phyloP scores from a whole-genome alignment of 2,329 filamentous ascomycete genomes.

The Curvularia spicifera region DNA sequence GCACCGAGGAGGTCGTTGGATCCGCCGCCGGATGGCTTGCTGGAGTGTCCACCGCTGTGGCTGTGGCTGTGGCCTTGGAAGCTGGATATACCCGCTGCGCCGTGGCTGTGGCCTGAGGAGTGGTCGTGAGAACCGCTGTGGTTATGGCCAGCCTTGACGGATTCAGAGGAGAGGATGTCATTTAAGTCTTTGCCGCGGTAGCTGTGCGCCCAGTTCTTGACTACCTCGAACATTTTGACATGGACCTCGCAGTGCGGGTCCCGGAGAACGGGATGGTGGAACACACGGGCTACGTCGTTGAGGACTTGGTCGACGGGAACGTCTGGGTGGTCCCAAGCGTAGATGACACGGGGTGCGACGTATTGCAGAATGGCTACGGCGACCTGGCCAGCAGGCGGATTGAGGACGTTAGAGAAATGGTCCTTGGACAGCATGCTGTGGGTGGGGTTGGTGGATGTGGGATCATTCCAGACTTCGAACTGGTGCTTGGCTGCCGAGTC shows the following conservation, averaged over 20 bases:
- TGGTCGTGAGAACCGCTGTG: slow-evolving; percentile 58
- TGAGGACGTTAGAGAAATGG: slow-evolving; percentile 59
- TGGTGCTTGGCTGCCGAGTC: slow-evolving; percentile 59
- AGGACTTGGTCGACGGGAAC: slow-evolving; percentile 84
- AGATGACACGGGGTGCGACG: slow-evolving; percentile 83
- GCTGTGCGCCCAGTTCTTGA: slow-evolving; percentile 79
- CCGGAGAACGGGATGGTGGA: slow-evolving; percentile 88
- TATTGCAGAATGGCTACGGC: slow-evolving; percentile 75
- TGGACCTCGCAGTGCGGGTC: slow-evolving; percentile 80
- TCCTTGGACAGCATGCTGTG: slow-evolving; percentile 61
- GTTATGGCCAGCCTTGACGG: slow-evolving; percentile 83
- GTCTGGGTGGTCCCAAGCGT: slow-evolving; percentile 88
- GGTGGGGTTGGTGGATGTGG: slow-evolving; percentile 56
- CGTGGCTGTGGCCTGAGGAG: slow-evolving; percentile 39
- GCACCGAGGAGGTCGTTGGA: slow-evolving; percentile 36
- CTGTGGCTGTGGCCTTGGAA: slow-evolving; percentile 30
- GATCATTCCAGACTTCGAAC: slow-evolving; percentile 58
- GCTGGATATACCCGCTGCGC: slow-evolving; percentile 34
- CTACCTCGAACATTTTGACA: slow-evolving; percentile 84
- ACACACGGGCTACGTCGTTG: slow-evolving; percentile 78
- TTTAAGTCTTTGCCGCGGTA: slow-evolving; percentile 73
- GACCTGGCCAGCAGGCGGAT: slow-evolving; percentile 57
- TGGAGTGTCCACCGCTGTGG: slow-evolving; percentile 10
- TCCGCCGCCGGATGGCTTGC: slow-evolving; percentile 17
- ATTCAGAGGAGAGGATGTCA: slow-evolving; percentile 78